Percentiles rank a stretch among this genome's conserved stretches.
These are phyloP conservation scores for Tardiomyces blankii DNA, from an alignment of 1,139 yeast species.

Conservation along the genomic window DNA sequence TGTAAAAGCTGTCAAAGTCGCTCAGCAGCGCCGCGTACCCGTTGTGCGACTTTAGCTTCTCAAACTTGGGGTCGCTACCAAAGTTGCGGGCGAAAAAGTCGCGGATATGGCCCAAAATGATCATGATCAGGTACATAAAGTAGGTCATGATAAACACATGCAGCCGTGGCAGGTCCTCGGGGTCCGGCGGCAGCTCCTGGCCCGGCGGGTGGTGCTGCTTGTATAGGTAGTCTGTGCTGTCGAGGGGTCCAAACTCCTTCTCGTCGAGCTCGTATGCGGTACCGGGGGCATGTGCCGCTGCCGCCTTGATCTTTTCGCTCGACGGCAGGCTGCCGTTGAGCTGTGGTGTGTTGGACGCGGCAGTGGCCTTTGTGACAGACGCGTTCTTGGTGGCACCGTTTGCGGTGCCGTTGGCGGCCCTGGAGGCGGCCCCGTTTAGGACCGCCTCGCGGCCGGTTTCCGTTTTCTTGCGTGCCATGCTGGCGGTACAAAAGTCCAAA, in stretches of 20 bases:
- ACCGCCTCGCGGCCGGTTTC: too few relatives aligned
- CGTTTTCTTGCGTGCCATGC: too few relatives aligned
- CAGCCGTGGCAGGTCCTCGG: conserved; percentile 76
- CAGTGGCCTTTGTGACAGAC: too few relatives aligned
- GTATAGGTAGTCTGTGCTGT: conserved; percentile 37
- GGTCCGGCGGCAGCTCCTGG: conserved; percentile 18
- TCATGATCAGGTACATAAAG: conserved; percentile 68
- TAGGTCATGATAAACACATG: conserved; percentile 71
- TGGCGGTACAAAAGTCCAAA: too few relatives aligned
- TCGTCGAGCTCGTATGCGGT: background rate
- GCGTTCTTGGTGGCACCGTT: too few relatives aligned
- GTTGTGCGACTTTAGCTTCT: conserved; percentile 57
- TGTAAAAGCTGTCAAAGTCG: conserved; percentile 86
- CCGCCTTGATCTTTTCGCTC: too few relatives aligned
- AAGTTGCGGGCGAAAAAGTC: conserved; percentile 79
- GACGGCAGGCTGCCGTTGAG: too few relatives aligned
- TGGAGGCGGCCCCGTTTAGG: too few relatives aligned
- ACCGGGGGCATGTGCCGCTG: background rate
- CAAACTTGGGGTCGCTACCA: conserved; percentile 40
- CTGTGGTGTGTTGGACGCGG: too few relatives aligned
- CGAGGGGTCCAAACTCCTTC: conserved; percentile 39
- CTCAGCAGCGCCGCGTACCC: conserved; percentile 97
- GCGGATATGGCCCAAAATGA: conserved; percentile 79
- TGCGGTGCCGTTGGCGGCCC: too few relatives aligned
- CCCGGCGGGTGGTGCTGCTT: conserved; percentile 16